Conservation (phyloP, 495 filamentous ascomycete species). For the Neurospora terricola region DNA sequence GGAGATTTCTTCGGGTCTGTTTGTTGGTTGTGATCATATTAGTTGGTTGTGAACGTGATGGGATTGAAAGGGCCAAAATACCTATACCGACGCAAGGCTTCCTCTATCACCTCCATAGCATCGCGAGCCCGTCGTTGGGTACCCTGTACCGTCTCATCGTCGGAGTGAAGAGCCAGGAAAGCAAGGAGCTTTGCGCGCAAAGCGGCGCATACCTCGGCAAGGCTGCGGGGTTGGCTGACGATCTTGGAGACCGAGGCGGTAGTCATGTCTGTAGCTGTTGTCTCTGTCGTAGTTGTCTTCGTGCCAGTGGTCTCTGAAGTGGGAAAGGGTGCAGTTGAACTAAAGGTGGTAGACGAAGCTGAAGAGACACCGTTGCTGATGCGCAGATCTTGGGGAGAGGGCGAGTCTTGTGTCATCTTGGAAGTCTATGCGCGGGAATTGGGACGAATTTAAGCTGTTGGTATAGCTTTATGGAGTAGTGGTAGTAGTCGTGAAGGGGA, state of each 20-base stretch:
- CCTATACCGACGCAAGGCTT: slow-evolving; percentile 63
- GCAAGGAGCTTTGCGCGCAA: slow-evolving; percentile 54
- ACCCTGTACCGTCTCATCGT: slow-evolving; percentile 46
- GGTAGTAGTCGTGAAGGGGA: background rate
- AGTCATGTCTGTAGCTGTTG: background rate
- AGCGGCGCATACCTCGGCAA: slow-evolving; percentile 21
- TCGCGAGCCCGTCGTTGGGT: slow-evolving; percentile 65
- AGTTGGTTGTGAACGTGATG: slow-evolving; percentile 1
- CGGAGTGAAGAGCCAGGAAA: slow-evolving; percentile 52
- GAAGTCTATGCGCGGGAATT: background rate
- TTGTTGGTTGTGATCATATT: background rate
- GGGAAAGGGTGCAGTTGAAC: background rate
- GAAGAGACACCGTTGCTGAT: slow-evolving; percentile 9
- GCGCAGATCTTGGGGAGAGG: slow-evolving; percentile 6
- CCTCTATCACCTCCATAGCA: slow-evolving; percentile 59
- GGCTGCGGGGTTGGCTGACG: slow-evolving; percentile 2
- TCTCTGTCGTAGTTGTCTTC: background rate
- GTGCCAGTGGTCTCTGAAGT: background rate
- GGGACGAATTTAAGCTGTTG: background rate
- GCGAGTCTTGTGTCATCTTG: slow-evolving; percentile 8
- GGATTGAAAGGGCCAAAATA: slow-evolving; percentile 23
- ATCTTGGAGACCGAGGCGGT: background rate
- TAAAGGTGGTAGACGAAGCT: background rate
- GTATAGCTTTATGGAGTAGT: background rate
- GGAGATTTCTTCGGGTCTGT: slow-evolving; percentile 65